A percentile compares a stretch with the other conserved stretches of the same genome.
phyloP scores from a whole-genome alignment of 345 rosid genomes.

The Salix viminalis region DNA sequence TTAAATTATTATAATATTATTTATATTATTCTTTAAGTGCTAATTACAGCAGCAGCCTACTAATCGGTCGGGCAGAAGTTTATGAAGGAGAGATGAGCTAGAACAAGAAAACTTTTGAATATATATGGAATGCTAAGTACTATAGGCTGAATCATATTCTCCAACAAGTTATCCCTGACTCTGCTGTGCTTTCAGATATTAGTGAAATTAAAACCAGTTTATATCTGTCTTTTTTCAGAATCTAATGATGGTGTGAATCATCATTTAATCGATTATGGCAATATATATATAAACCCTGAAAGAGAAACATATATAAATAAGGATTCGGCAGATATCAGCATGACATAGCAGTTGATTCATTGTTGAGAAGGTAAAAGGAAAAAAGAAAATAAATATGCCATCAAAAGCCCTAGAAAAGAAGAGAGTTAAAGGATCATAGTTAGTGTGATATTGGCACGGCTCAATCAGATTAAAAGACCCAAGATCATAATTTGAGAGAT shows the following conservation, averaged over 20 bases:
- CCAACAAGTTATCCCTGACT: not conserved
- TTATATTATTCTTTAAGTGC: not conserved
- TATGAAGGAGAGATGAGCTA: not conserved
- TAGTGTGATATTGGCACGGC: constrained; percentile 68
- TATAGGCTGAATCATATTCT: not conserved
- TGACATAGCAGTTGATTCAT: not conserved
- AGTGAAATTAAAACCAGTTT: not conserved
- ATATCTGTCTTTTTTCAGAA: not conserved
- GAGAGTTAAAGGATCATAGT: not conserved
- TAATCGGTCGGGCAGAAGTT: not conserved
- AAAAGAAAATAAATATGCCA: not conserved
- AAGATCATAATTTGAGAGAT: constrained; percentile 28
- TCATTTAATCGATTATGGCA: not conserved
- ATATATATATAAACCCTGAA: not conserved
- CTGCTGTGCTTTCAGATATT: not conserved
- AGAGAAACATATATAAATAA: not conserved
- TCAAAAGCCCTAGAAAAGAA: not conserved
- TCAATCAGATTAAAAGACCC: constrained; percentile 71
- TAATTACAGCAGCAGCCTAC: not conserved
- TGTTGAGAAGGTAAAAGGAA: not conserved
- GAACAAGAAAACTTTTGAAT: too few species aligned
- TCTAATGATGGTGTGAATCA: not conserved
- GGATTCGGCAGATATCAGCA: not conserved
- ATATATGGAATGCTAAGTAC: not conserved
- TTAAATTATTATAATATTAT: too few species aligned